Conservation (phyloP, 805 yeast species). For the Pichia californica region DNA sequence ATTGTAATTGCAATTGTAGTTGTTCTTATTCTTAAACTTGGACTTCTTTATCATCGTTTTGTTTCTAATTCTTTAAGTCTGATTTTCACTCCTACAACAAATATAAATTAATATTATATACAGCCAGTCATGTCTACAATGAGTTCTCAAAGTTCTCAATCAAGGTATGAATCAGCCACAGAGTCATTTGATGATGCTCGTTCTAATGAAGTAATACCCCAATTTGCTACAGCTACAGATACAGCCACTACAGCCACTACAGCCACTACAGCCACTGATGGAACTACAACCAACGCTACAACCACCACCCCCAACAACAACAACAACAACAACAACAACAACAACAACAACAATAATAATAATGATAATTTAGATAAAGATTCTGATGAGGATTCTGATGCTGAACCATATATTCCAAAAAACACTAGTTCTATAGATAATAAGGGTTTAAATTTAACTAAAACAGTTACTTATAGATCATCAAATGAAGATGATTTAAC, state of each 20-base stretch:
- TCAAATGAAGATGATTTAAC: not conserved
- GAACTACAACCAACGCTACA: no score
- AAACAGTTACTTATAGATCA: slow-evolving; percentile 5
- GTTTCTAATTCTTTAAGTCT: no score
- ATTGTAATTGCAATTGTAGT: no score
- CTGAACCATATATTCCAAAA: not conserved
- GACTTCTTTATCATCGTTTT: no score
- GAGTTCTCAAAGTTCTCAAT: slow-evolving; percentile 4
- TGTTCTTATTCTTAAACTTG: no score
- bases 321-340: not conserved
- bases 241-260: no score
- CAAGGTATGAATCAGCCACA: slow-evolving; percentile 9
- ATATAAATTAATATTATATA: no score
- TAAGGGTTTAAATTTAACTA: not conserved
- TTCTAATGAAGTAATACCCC: no score
- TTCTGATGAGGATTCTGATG: not conserved
- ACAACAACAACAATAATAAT: not conserved
- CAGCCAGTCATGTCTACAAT: slow-evolving; percentile 2
- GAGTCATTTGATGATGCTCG: slow-evolving; percentile 6
- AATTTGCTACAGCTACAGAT: no score
- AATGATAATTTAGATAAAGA: not conserved
- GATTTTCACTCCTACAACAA: no score
- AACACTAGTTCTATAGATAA: not conserved
- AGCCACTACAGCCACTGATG: no score
- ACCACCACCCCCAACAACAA: no score